These are phyloP conservation scores for Fonsecaea nubica DNA, from an alignment of 2,329 filamentous ascomycete species.

Conservation along the genomic window DNA sequence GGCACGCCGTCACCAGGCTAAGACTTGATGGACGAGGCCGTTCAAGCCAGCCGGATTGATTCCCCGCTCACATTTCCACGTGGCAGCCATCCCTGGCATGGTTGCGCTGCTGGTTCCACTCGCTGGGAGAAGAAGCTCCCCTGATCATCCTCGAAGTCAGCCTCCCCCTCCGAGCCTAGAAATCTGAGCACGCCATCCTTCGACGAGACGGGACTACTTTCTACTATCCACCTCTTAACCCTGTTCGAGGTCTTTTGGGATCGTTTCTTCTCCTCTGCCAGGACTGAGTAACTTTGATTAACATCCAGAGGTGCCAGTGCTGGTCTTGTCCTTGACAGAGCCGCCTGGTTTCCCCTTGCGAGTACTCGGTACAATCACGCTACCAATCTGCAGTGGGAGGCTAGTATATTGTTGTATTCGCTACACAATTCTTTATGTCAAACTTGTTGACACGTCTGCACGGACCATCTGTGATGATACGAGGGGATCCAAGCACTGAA, in stretches of 20 bases:
- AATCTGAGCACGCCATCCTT: slow-evolving; percentile 7
- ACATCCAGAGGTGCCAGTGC: neutral
- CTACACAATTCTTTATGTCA: neutral
- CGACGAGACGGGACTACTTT: neutral
- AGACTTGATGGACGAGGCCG: slow-evolving; percentile 5
- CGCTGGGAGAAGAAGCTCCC: slow-evolving; percentile 11
- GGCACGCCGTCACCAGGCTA: slow-evolving; percentile 9
- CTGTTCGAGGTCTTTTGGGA: neutral
- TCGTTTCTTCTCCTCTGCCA: neutral
- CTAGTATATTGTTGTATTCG: neutral
- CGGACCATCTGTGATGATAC: neutral
- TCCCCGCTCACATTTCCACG: slow-evolving; percentile 31
- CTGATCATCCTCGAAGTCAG: slow-evolving; percentile 21
- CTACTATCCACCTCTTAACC: slow-evolving; percentile 5
- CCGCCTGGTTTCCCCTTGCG: neutral
- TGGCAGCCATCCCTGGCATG: slow-evolving; percentile 29
- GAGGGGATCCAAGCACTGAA: slow-evolving; percentile 2
- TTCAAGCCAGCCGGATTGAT: slow-evolving; percentile 19
- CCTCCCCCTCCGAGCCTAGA: slow-evolving; percentile 5
- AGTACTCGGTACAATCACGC: neutral
- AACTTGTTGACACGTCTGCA: neutral
- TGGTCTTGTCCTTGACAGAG: neutral
- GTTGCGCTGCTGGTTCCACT: slow-evolving; percentile 9
- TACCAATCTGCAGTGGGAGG: neutral
- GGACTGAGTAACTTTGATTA: neutral